A percentile compares a stretch with the other conserved stretches of the same genome.
phyloP scores from a whole-genome alignment of 768 basidiomycete genomes.

The Hysterangium stoloniferum region DNA sequence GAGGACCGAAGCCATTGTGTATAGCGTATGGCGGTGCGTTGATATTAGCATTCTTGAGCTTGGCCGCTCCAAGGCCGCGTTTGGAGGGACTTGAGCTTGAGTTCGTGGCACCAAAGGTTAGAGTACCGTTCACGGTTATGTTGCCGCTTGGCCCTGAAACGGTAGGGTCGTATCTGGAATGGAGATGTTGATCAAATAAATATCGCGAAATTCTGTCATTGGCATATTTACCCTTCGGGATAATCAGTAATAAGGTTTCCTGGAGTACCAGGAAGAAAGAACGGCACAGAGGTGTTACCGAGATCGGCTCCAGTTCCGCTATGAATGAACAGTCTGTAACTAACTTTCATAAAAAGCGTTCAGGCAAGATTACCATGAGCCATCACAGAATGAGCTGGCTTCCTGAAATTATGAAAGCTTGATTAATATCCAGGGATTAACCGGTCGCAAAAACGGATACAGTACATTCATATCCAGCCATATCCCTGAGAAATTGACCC shows the following conservation, averaged over 20 bases:
- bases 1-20: slow-evolving; percentile 53
- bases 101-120: slow-evolving; percentile 39
- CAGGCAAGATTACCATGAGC: slow-evolving; percentile 39
- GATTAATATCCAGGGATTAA: not conserved
- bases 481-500: slow-evolving; percentile 55
- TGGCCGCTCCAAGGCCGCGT: slow-evolving; percentile 43
- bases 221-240: slow-evolving; percentile 53
- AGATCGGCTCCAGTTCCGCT: slow-evolving; percentile 53
- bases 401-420: slow-evolving; percentile 24
- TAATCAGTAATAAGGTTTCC: slow-evolving; percentile 48
- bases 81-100: slow-evolving; percentile 22
- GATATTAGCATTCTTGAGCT: slow-evolving; percentile 40
- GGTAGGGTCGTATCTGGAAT: slow-evolving; percentile 49
- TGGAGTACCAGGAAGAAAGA: slow-evolving; percentile 50
- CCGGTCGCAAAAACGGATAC: not conserved
- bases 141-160: slow-evolving; percentile 66
- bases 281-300: slow-evolving; percentile 45
- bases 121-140: slow-evolving; percentile 59
- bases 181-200: too few relatives aligned
- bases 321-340: slow-evolving; percentile 6
- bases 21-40: slow-evolving; percentile 61
- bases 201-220: not conserved
- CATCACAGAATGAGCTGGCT: slow-evolving; percentile 53
- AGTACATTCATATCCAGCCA: slow-evolving; percentile 60
- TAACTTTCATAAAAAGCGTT: not conserved